These are phyloP conservation scores for Epichloe coenophiala DNA, from an alignment of 2,329 filamentous ascomycete species.

Conservation along the genomic window DNA sequence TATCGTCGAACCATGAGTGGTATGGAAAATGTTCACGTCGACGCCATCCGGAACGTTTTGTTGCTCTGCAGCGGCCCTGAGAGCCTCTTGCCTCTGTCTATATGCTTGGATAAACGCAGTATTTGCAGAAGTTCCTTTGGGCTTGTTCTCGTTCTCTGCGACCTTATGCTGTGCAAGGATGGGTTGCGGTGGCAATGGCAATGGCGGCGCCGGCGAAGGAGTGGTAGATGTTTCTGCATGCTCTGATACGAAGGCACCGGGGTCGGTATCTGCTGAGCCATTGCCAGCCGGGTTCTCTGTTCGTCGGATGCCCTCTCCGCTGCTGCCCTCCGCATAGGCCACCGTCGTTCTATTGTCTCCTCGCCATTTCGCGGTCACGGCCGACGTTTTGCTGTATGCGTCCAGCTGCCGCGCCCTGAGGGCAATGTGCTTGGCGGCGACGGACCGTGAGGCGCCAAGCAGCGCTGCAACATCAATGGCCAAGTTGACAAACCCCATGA, in stretches of 20 bases:
- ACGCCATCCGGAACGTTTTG: slow-evolving; percentile 26
- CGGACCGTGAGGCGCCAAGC: slow-evolving; percentile 53
- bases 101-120: slow-evolving; percentile 3
- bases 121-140: not conserved
- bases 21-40: slow-evolving; percentile 36
- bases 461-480: slow-evolving; percentile 57
- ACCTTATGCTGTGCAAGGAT: not conserved
- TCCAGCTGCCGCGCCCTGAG: slow-evolving; percentile 42
- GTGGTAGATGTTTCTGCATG: not conserved
- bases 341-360: slow-evolving; percentile 6
- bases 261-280: not conserved
- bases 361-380: slow-evolving; percentile 24
- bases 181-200: not conserved
- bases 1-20: slow-evolving; percentile 30
- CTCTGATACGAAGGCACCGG: too few relatives aligned
- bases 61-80: slow-evolving; percentile 9
- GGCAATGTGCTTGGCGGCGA: slow-evolving; percentile 50
- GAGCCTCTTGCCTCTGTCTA: slow-evolving; percentile 4
- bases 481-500: slow-evolving; percentile 50
- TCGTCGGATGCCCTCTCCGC: not conserved
- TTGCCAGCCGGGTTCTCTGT: not conserved
- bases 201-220: not conserved
- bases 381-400: slow-evolving; percentile 33
- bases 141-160: not conserved
- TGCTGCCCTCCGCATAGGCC: not conserved